A percentile compares a stretch with the other conserved stretches of the same genome.
phyloP scores from a whole-genome alignment of 148 eudicot genomes.

The Spergularia marina region DNA sequence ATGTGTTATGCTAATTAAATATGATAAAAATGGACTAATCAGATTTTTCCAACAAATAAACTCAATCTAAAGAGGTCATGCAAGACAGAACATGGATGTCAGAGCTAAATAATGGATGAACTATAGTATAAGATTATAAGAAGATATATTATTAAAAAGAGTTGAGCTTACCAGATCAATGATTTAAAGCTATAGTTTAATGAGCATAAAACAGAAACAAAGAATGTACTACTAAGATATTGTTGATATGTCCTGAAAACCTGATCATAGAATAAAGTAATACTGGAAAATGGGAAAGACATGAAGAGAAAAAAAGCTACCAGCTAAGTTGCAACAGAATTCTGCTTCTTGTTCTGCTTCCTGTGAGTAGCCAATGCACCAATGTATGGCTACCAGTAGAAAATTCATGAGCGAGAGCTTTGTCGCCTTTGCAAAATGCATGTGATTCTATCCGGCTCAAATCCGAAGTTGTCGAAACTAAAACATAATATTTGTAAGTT shows the following conservation, averaged over 20 bases:
- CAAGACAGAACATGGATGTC: constrained; percentile 29
- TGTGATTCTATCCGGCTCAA: too few species aligned
- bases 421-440: constrained; percentile 9
- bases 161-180: constrained; percentile 21
- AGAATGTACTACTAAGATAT: constrained; percentile 6
- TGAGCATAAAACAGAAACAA: not conserved
- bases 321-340: constrained; percentile 22
- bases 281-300: not conserved
- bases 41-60: constrained; percentile 21
- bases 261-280: constrained; percentile 5
- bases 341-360: constrained; percentile 24
- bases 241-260: not conserved
- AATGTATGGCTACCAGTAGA: not conserved
- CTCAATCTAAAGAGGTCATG: constrained; percentile 22
- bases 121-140: not conserved
- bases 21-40: not conserved
- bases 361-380: constrained; percentile 24
- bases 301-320: constrained; percentile 10
- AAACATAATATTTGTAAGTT: not conserved
- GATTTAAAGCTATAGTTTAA: constrained; percentile 6
- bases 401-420: too few species aligned
- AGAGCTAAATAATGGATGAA: constrained; percentile 17
- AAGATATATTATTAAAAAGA: constrained; percentile 12
- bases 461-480: not conserved
- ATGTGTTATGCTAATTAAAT: constrained; percentile 15